These are phyloP conservation scores for Aspergillus unguis DNA, from an alignment of 2,329 filamentous ascomycete species.

Conservation along the genomic window DNA sequence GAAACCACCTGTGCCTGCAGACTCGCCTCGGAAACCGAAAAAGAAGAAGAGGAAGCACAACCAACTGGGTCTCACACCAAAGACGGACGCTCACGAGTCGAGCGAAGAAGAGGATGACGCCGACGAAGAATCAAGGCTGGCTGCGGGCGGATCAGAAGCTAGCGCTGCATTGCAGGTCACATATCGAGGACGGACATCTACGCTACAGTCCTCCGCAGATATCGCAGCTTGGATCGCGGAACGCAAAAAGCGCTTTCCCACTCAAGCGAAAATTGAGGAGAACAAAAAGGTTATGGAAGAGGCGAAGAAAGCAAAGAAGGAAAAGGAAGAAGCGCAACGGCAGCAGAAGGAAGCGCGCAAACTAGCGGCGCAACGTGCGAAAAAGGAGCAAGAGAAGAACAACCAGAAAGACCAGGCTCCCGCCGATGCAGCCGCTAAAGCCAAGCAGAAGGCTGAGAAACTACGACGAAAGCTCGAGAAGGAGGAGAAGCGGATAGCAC, in stretches of 20 bases:
- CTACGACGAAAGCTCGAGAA: constrained; percentile 55
- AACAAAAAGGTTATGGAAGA: constrained; percentile 64
- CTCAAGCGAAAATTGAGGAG: constrained; percentile 62
- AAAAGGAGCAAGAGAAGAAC: constrained; percentile 26
- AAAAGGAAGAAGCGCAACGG: constrained; percentile 8
- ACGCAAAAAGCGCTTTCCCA: constrained; percentile 76
- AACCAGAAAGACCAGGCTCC: constrained; percentile 24
- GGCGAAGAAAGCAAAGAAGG: constrained; percentile 49
- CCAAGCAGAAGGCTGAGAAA: constrained; percentile 42
- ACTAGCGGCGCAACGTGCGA: constrained; percentile 30
- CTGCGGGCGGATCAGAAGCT: constrained; percentile 21
- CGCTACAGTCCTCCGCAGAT: constrained; percentile 59
- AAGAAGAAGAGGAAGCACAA: constrained; percentile 47
- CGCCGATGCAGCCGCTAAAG: constrained; percentile 34
- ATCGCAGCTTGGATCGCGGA: constrained; percentile 77
- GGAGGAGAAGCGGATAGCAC: constrained; percentile 55
- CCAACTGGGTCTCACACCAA: constrained; percentile 48
- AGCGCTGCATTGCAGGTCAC: constrained; percentile 48
- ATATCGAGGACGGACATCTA: constrained; percentile 54
- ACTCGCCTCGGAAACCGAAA: constrained; percentile 34
- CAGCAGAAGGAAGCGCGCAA: constrained; percentile 20
- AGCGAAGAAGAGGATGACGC: constrained; percentile 46
- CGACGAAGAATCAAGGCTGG: constrained; percentile 45
- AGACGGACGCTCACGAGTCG: constrained; percentile 44
- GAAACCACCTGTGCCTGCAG: constrained; percentile 39